phyloP scores from a whole-genome alignment of 805 yeast genomes.

The Lipomyces anomalus region DNA sequence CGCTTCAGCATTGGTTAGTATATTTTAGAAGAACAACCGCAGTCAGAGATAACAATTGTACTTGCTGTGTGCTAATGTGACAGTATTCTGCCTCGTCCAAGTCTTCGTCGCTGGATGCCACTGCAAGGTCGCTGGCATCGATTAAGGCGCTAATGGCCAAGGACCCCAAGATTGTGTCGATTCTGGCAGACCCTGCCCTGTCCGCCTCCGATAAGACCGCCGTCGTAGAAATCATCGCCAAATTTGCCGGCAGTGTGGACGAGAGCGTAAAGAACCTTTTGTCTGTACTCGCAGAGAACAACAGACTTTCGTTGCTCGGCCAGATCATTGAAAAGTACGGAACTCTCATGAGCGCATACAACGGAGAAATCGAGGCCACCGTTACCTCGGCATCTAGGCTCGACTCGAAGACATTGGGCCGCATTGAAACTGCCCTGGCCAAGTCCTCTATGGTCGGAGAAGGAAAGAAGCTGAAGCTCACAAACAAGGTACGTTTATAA shows the following conservation, averaged over 20 bases:
- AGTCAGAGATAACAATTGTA: background rate
- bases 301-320: conserved; percentile 71
- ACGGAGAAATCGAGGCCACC: conserved; percentile 88
- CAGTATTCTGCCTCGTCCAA: conserved; percentile 79
- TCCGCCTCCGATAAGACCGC: conserved; percentile 65
- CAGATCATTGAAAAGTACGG: conserved; percentile 65
- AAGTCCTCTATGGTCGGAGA: conserved; percentile 76
- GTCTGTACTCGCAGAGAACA: conserved; percentile 84
- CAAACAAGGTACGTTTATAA: conserved; percentile 47
- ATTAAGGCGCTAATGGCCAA: conserved; percentile 49
- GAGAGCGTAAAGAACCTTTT: conserved; percentile 69
- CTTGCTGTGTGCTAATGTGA: background rate
- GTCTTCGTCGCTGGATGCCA: conserved; percentile 66
- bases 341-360: conserved; percentile 77
- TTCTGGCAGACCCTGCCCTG: conserved; percentile 78
- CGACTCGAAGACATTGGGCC: conserved; percentile 71
- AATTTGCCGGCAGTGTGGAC: conserved; percentile 51
- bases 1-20: conserved; percentile 70
- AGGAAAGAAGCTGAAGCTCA: conserved; percentile 78
- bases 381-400: conserved; percentile 77
- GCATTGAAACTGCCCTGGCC: conserved; percentile 71
- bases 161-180: conserved; percentile 58
- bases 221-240: conserved; percentile 56
- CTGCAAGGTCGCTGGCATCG: conserved; percentile 57
- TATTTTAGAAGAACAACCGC: no score